Evolutionary conservation across 371 early-diverging fungal species (phyloP), one percentile per base, ranked within the genome.

Genomic region (Blakeslea trispora): DNA sequence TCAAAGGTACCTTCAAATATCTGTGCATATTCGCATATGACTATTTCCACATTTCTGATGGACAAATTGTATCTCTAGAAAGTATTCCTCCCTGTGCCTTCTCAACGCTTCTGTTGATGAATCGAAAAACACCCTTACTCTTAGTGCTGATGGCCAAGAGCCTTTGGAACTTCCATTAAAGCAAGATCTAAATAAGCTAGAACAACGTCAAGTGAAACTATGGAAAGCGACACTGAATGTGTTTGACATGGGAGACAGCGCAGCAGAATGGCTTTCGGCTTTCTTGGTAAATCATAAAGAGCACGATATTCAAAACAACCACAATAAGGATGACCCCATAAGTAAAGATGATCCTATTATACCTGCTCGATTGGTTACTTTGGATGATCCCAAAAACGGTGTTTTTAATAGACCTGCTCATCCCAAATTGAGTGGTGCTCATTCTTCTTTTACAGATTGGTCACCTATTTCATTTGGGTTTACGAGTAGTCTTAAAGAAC

Each of bases 381-480:
- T 76, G 9, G 74, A 72, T 35, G 63, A 68, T 40, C 68, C 74
- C 1, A 45, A 56, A 40, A 46, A 65, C 2, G 62, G 57, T 8
- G 42, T 52, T 7, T 79, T 76, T 46, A 31, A 45, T n/a, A 57
- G 77, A 21, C 74, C 70, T n/a, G 64, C 77, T 2, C 80, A 76
- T 53, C 65, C 67, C 10, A 56, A 67, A 23, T 47, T 79, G 9
- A 57, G 72, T 11, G 80, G 77, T 2, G 34, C 68, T 0, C 74
- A 74, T 45, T 47, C 74, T 2, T 59, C 80, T 6, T 75, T 79
- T 35, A 44, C 71, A 1, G 80, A 79, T 53, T 68, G 59, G 63
- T 74, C 80, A 0, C 80, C 80, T 10, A 60, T 76, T 9, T 76
- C 80, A 3, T 56, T 79, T 51, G 80, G 80, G 0, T 74, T 57